phyloP scores from a whole-genome alignment of 495 filamentous ascomycete species.

The Bacidia rubella region DNA sequence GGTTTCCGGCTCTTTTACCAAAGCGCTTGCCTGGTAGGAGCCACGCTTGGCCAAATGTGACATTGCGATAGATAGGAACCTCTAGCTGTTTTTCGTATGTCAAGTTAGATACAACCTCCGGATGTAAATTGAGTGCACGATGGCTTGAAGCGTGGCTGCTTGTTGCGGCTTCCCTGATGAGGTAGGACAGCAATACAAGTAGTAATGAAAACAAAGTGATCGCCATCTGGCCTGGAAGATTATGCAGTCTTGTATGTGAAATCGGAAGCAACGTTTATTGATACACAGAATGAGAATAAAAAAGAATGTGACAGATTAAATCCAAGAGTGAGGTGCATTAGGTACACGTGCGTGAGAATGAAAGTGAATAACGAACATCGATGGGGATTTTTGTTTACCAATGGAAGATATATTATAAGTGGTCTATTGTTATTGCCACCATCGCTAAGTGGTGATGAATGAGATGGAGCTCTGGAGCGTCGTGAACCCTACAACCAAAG shows the following conservation, averaged over 20 bases:
- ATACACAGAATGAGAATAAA: no score
- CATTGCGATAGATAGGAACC: slow-evolving; percentile 10
- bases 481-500: no score
- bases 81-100: not conserved
- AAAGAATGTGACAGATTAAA: no score
- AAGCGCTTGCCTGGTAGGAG: slow-evolving; percentile 7
- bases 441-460: no score
- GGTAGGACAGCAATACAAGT: not conserved
- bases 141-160: not conserved
- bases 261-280: no score
- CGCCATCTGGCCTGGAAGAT: not conserved
- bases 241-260: not conserved
- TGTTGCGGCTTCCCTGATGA: not conserved
- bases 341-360: no score
- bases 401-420: no score
- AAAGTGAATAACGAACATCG: no score
- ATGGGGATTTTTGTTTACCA: no score
- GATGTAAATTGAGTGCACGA: not conserved
- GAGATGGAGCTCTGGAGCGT: no score
- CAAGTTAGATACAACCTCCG: not conserved
- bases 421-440: no score
- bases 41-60: slow-evolving; percentile 13
- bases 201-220: not conserved
- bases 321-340: no score
- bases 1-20: slow-evolving; percentile 5